Conservation (phyloP, 805 yeast genomes). For the Cyberlindnera mycetangii region DNA sequence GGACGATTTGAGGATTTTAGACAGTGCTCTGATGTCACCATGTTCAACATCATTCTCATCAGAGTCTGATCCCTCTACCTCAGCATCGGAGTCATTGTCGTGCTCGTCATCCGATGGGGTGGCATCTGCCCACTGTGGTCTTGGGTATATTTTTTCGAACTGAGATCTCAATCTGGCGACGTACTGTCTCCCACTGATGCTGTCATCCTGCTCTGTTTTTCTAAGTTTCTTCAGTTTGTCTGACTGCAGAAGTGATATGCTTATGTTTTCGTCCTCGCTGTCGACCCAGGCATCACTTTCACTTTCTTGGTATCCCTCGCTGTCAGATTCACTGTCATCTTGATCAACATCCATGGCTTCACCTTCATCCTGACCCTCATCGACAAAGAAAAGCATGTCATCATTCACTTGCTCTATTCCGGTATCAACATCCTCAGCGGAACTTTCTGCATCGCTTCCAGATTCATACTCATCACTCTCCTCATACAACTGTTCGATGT, state of each 20-base stretch:
- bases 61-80: conserved; percentile 26
- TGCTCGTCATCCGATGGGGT: conserved; percentile 18
- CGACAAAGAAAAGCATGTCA: conserved; percentile 53
- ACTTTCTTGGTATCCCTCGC: conserved; percentile 33
- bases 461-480: conserved; percentile 41
- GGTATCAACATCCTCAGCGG: conserved; percentile 25
- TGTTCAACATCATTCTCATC: conserved; percentile 29
- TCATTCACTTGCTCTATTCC: conserved; percentile 37
- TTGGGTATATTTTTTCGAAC: conserved; percentile 68
- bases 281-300: conserved; percentile 72
- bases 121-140: conserved; percentile 75
- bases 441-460: conserved; percentile 27
- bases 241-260: conserved; percentile 54
- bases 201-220: conserved; percentile 48
- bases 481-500: conserved; percentile 52
- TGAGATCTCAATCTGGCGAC: conserved; percentile 67
- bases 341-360: conserved; percentile 15
- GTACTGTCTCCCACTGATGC: conserved; percentile 59
- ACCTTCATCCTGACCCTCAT: conserved; percentile 37
- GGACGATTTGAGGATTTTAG: conserved; percentile 35
- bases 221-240: conserved; percentile 73
- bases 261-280: conserved; percentile 80
- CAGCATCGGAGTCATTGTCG: conserved; percentile 31
- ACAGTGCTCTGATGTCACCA: conserved; percentile 41
- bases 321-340: conserved; percentile 29